Evolutionary conservation across 179 eudicot genomes (phyloP).

Genomic region (Monotropa hypopitys): DNA sequence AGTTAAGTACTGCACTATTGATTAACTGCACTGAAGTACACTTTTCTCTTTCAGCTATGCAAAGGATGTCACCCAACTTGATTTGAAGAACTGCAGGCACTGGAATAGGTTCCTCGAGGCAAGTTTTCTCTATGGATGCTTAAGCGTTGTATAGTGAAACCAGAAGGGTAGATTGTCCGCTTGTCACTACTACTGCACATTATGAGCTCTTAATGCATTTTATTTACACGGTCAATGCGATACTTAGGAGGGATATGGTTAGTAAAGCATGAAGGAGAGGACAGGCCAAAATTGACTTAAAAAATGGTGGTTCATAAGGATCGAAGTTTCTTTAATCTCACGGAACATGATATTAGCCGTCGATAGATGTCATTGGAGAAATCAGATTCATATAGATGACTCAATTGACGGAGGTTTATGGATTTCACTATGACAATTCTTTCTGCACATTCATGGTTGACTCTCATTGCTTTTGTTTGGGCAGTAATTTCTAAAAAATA

Average conservation of each 20-base stretch:
- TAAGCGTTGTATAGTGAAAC: not conserved
- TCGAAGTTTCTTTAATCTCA: no score
- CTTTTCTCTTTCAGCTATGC: slow-evolving; percentile 44
- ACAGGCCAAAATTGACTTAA: no score
- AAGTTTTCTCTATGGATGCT: slow-evolving; percentile 4
- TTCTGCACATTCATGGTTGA: not conserved
- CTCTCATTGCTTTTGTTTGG: not conserved
- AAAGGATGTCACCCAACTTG: slow-evolving; percentile 62
- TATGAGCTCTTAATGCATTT: not conserved
- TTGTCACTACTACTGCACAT: not conserved
- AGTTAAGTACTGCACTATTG: not conserved
- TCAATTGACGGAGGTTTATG: not conserved
- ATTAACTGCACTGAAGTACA: not conserved
- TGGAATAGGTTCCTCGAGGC: slow-evolving; percentile 99
- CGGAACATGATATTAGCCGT: no score
- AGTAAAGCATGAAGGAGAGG: no score
- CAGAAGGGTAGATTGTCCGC: not conserved
- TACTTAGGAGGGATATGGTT: no score
- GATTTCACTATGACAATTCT: not conserved
- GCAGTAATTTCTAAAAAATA: not conserved
- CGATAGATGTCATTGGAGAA: no score
- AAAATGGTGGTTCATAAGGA: no score
- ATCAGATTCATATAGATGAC: no score
- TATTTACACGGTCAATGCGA: not conserved
- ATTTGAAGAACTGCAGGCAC: slow-evolving; percentile 57